A percentile compares a stretch with the other conserved stretches of the same genome.
Evolutionary conservation across 768 basidiomycete species (phyloP).

Genomic region (Astraeus odoratus): DNA sequence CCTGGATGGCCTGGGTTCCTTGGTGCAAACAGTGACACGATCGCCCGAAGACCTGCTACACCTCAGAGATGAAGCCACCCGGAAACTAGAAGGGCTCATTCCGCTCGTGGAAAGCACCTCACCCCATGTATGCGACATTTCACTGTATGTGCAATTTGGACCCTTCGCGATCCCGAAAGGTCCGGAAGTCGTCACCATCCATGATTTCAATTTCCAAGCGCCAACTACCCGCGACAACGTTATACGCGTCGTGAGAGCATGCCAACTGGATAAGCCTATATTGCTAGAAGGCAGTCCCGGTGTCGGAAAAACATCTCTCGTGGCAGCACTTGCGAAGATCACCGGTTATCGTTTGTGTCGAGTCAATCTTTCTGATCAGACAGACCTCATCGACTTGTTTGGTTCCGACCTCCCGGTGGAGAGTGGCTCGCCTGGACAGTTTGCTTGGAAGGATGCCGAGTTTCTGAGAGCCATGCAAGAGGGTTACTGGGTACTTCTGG

Average conservation of each 20-base stretch:
- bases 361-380: conserved; percentile 98
- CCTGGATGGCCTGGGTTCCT: conserved; percentile 79
- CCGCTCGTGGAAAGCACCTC: conserved; percentile 31
- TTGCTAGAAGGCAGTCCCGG: conserved; percentile 96
- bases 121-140: conserved; percentile 26
- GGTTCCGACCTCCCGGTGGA: conserved; percentile 95
- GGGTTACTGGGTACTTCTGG: conserved; percentile 97
- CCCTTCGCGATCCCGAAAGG: conserved; percentile 69
- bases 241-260: conserved; percentile 82
- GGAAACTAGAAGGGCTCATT: conserved; percentile 49
- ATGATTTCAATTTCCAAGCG: conserved; percentile 73
- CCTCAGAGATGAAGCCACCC: conserved; percentile 54
- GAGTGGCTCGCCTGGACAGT: conserved; percentile 85
- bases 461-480: conserved; percentile 89
- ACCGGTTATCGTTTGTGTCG: conserved; percentile 77
- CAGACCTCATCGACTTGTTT: conserved; percentile 92
- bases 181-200: conserved; percentile 24
- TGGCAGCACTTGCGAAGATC: conserved; percentile 78
- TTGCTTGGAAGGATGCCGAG: conserved; percentile 96
- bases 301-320: conserved; percentile 93
- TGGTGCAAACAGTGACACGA: conserved; percentile 65
- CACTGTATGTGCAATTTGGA: conserved; percentile 51
- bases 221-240: conserved; percentile 88
- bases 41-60: conserved; percentile 49
- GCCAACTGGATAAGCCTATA: conserved; percentile 86